Conservation (phyloP, 805 yeast genomes). For the Schwanniomyces occidentalis region DNA sequence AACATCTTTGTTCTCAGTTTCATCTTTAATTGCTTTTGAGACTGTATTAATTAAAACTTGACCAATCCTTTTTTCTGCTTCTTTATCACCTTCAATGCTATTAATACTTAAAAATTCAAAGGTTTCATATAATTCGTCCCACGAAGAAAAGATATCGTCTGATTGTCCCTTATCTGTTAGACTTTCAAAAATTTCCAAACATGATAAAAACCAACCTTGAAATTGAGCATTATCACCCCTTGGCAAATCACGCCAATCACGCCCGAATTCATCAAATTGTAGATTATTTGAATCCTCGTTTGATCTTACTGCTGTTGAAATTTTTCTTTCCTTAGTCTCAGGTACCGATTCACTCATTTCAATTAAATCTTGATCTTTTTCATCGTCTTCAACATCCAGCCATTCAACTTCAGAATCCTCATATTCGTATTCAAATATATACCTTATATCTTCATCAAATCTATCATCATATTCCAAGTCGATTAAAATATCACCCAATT, state of each 20-base stretch:
- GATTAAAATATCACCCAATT: slow-evolving; percentile 53
- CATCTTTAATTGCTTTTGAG: slow-evolving; percentile 52
- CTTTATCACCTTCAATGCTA: slow-evolving; percentile 25
- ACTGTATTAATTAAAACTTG: slow-evolving; percentile 48
- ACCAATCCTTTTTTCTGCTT: slow-evolving; percentile 27
- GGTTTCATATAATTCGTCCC: slow-evolving; percentile 23
- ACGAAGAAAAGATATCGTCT: slow-evolving; percentile 26
- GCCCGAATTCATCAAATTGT: slow-evolving; percentile 59
- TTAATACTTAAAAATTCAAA: slow-evolving; percentile 25
- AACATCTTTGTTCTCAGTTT: slow-evolving; percentile 19
- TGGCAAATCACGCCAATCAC: slow-evolving; percentile 74
- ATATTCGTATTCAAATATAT: slow-evolving; percentile 59
- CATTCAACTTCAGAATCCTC: slow-evolving; percentile 27
- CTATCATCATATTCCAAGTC: slow-evolving; percentile 62
- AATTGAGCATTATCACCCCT: slow-evolving; percentile 51
- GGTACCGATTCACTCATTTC: slow-evolving; percentile 9
- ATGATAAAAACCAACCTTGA: slow-evolving; percentile 18
- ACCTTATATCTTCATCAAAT: slow-evolving; percentile 66
- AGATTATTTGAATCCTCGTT: slow-evolving; percentile 22
- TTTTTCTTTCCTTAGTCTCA: slow-evolving; percentile 2
- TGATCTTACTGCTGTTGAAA: slow-evolving; percentile 20
- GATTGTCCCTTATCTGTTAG: slow-evolving; percentile 19
- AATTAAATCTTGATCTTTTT: slow-evolving; percentile 3
- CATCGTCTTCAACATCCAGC: slow-evolving; percentile 15
- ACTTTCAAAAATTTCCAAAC: slow-evolving; percentile 15